Evolutionary conservation across 139 green algal species (phyloP), one percentile per base, ranked within the genome.

Genomic region (Zygnema circumcarinatum): DNA sequence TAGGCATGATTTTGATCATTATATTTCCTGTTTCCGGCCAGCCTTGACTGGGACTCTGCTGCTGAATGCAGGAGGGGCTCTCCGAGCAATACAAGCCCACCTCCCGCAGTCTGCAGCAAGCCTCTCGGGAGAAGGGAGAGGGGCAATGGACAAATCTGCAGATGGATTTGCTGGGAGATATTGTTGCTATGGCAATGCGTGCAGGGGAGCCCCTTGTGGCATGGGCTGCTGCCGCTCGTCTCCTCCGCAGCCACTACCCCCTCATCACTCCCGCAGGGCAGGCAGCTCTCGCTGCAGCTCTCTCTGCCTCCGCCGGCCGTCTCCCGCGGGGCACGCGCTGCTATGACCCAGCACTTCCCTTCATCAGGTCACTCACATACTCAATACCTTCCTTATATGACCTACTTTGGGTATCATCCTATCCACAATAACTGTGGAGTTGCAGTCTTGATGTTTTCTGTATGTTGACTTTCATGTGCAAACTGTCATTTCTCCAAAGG

Each of bases 101-200:
- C n/a, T n/a, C n/a, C n/a, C n/a, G n/a, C n/a, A n/a, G n/a, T n/a
- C n/a, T n/a, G n/a, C n/a, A n/a, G n/a, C n/a, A n/a, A n/a, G n/a
- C n/a, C n/a, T n/a, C n/a, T n/a, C n/a, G n/a, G n/a, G n/a, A 76
- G 39, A 36, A 62, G 41, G 52, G 69, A 68, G 79, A 86, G 33
- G 85, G 85, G 42, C 76, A 90, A 22, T 90, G 85, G 85, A 89
- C 40, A 79, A 68, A 56, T 0, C 42, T 90, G 35, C 85, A 90
- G 85, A 88, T 90, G 41, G 85, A 87, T 20, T 2, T 90, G 22
- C 53, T 90, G 1, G 82, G 80, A 62, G 85, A 90, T 69, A 88
- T 90, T 67, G 76, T 90, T 7, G 39, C 85, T 20, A 35, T 81
- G 36, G 85, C 85, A 35, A 53, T 90, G 62, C 31, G 85, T 1